Evolutionary conservation across 2,329 filamentous ascomycete genomes (phyloP), one percentile per base, ranked within the genome.

Genomic region (Ophiostoma sp.): DNA sequence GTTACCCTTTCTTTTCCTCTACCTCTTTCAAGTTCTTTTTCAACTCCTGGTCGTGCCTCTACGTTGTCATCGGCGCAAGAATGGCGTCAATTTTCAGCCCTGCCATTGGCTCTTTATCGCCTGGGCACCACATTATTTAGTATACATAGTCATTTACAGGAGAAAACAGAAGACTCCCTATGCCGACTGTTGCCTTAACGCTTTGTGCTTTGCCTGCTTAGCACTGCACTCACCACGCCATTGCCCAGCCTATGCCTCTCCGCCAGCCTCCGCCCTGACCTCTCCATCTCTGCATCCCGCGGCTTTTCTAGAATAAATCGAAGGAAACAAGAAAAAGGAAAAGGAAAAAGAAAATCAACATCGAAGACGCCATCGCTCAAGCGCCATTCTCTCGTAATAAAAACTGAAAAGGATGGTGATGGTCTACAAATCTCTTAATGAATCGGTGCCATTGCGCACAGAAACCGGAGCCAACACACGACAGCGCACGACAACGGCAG

Each of bases 21-120:
- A 5, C n/a, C 20, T 20, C 44, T n/a, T 48, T 4, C 11, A 2
- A n/a, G 44, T 48, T 48, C 17, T 48, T 48, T 7, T n/a, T 48
- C 17, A 48, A 20, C 44, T 48, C 36, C 44, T 57, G 3, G 11
- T 57, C 13, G 52, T 15, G 60, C 31, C 60, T 35, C 31, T 17
- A 62, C 57, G 57, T 62, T 62, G 60, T 36, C 60, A 67, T 67
- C 36, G 35, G 17, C 35, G 35, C 20, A 67, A 31, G 36, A 23
- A 67, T 67, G 64, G 64, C 64, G 64, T 67, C 64, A 67, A 44
- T 67, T 67, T n/a, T 5, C 64, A 10, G 64, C 33, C 64, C 20
- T 20, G 8, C 23, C 13, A 67, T 67, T 67, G 64, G 64, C n/a
- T 15, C 36, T 23, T 27, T 11, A 31, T 10, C 33, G 17, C 8